Percentiles rank a stretch among this genome's conserved stretches.
Evolutionary conservation across 352 stramenopile species (phyloP).

Genomic region (Globisporangium alternatum): DNA sequence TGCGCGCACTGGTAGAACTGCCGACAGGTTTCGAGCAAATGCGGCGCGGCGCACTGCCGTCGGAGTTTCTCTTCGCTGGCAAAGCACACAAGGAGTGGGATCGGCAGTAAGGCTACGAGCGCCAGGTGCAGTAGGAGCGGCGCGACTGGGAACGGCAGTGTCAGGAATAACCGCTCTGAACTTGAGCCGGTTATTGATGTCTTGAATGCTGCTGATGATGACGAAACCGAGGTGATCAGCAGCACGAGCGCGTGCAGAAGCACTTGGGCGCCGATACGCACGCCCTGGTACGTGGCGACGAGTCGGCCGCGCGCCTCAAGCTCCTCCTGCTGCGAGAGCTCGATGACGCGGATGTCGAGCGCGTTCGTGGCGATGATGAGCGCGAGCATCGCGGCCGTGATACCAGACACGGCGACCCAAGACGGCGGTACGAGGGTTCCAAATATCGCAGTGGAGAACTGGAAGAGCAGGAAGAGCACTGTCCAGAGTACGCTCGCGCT

Average conservation of each 20-base stretch:
- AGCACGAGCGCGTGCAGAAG: conserved; percentile 21
- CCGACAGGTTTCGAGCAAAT: conserved; percentile 17
- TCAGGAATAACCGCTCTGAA: background rate
- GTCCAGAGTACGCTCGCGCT: conserved; percentile 22
- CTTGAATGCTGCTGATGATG: background rate
- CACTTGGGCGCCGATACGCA: conserved; percentile 27
- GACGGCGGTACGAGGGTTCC: conserved; percentile 9
- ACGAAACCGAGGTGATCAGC: too few species aligned
- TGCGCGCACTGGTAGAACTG: conserved; percentile 26
- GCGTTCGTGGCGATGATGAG: conserved; percentile 29
- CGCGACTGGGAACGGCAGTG: too few species aligned
- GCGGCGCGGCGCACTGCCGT: background rate
- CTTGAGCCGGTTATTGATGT: background rate
- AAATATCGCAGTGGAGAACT: conserved; percentile 18
- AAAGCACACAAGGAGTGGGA: conserved; percentile 28
- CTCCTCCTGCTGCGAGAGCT: conserved; percentile 44
- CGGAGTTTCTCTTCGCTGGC: conserved; percentile 22
- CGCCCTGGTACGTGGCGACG: conserved; percentile 30
- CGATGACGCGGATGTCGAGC: conserved; percentile 39
- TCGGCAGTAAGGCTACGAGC: conserved; percentile 23
- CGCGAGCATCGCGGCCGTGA: conserved; percentile 26
- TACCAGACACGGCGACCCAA: conserved; percentile 3
- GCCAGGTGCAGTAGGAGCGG: conserved; percentile 27
- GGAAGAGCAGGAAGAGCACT: conserved; percentile 26
- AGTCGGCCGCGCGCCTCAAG: conserved; percentile 24